Evolutionary conservation across 306 rosid species (phyloP).

Genomic region (Styphnolobium japonicum): DNA sequence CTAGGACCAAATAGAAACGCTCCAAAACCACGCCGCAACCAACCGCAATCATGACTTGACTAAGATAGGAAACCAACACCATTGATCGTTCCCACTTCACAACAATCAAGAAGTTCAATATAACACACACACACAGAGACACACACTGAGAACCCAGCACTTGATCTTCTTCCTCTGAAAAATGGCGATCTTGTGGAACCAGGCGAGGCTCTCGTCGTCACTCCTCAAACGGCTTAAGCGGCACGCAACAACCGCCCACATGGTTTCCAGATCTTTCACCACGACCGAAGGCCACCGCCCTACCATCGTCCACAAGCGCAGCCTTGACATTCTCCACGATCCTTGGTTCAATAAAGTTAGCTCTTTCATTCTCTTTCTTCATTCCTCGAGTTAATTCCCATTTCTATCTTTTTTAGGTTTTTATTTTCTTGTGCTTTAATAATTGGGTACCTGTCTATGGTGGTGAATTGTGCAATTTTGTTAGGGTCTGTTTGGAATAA

Average conservation of each 20-base stretch:
- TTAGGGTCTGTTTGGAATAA: too few species aligned
- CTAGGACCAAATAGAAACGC: too few species aligned
- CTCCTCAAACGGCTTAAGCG: conserved; percentile 49
- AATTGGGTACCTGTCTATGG: neutral
- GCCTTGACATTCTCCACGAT: conserved; percentile 95
- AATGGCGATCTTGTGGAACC: conserved; percentile 61
- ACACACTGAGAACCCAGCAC: neutral
- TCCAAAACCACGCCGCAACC: too few species aligned
- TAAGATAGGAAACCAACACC: too few species aligned
- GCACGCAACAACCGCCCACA: conserved; percentile 23
- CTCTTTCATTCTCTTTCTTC: neutral
- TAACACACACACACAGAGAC: neutral
- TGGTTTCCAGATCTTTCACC: conserved; percentile 62
- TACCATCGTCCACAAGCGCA: conserved; percentile 82
- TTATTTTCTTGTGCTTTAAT: too few species aligned
- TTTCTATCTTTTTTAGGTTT: neutral
- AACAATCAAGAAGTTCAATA: too few species aligned
- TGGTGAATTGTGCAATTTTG: neutral
- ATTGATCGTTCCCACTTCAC: too few species aligned
- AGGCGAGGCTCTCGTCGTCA: conserved; percentile 52
- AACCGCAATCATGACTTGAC: too few species aligned
- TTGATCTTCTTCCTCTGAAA: neutral
- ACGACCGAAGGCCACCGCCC: conserved; percentile 85
- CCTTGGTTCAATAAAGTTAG: conserved; percentile 95
- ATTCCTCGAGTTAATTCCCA: neutral